These are phyloP conservation scores for Epithemia pelagica DNA, from an alignment of 108 stramenopile species.

Conservation along the genomic window DNA sequence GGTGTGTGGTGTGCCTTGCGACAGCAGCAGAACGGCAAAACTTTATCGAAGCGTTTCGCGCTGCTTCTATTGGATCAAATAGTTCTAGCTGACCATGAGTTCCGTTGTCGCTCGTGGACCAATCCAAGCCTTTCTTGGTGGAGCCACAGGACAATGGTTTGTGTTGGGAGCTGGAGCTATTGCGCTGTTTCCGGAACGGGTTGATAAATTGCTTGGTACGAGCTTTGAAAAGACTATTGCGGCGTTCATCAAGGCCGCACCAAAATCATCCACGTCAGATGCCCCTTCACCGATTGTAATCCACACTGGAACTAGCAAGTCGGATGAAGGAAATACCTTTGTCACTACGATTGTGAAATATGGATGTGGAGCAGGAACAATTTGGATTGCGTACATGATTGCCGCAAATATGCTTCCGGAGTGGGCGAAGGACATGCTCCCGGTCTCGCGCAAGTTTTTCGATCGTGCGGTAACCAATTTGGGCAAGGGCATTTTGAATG, in stretches of 20 bases:
- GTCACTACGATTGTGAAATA: conserved; percentile 10
- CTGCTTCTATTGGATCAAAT: too few species aligned
- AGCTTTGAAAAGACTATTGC: not conserved
- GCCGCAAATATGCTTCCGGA: conserved; percentile 55
- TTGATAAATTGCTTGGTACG: conserved; percentile 3
- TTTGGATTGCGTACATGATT: conserved; percentile 62
- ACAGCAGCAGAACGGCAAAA: too few species aligned
- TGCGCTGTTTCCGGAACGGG: conserved; percentile 32
- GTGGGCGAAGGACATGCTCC: conserved; percentile 51
- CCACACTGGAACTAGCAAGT: conserved; percentile 1
- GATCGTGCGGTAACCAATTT: conserved; percentile 56
- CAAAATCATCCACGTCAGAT: conserved; percentile 13
- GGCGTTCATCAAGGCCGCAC: conserved; percentile 1
- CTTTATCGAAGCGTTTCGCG: too few species aligned
- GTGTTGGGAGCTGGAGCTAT: conserved; percentile 40
- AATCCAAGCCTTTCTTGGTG: conserved; percentile 19
- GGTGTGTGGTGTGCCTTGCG: too few species aligned
- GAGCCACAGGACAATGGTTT: conserved; percentile 57
- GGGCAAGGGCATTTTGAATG: conserved; percentile 53
- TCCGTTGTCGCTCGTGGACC: conserved; percentile 27
- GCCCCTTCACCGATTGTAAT: conserved; percentile 7
- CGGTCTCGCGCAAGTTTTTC: conserved; percentile 66
- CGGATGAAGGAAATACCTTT: not conserved
- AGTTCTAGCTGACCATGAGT: not conserved
- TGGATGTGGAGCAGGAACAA: conserved; percentile 34